Percentiles rank a stretch among this genome's conserved stretches.
Evolutionary conservation across 1,284 basidiomycete genomes (phyloP).

Genomic region (Vanrija pseudolonga): DNA sequence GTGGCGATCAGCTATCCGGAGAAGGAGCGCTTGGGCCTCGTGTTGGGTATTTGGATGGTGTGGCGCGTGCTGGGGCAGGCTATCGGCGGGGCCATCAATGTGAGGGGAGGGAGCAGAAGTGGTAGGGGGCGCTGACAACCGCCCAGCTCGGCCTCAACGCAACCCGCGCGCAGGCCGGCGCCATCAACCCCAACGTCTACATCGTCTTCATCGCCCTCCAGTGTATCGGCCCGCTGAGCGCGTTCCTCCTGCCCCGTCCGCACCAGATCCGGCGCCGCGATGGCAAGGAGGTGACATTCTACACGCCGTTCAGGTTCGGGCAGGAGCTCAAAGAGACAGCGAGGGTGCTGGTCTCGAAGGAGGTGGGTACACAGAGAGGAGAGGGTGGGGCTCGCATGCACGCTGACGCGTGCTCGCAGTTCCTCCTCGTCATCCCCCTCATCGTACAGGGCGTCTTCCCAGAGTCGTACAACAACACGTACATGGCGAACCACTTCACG

Average conservation of each 20-base stretch:
- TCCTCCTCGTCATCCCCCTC: conserved; percentile 4
- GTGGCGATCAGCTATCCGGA: conserved; percentile 35
- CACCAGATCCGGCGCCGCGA: conserved; percentile 4
- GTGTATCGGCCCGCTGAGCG: conserved; percentile 20
- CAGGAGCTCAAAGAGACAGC: background rate
- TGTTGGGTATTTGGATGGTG: conserved; percentile 35
- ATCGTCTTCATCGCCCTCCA: conserved; percentile 39
- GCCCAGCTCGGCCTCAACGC: conserved; percentile 33
- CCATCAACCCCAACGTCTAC: conserved; percentile 6
- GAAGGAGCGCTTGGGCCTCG: conserved; percentile 27
- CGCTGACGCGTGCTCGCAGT: background rate
- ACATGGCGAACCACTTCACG: conserved; percentile 2
- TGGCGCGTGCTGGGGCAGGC: conserved; percentile 35
- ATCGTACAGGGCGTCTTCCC: conserved; percentile 9
- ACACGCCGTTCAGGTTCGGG: background rate
- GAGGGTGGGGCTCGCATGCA: background rate
- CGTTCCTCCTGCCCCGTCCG: conserved; percentile 6
- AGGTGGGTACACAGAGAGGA: background rate
- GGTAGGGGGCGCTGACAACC: too few relatives aligned
- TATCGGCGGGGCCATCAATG: conserved; percentile 39
- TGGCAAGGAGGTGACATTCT: background rate
- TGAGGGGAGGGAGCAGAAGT: background rate
- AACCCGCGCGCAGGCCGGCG: conserved; percentile 11
- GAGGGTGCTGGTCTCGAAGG: background rate
- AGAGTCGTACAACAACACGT: conserved; percentile 7